Conservation (phyloP, 148 eudicot genomes). For the Linanthus parryae region DNA sequence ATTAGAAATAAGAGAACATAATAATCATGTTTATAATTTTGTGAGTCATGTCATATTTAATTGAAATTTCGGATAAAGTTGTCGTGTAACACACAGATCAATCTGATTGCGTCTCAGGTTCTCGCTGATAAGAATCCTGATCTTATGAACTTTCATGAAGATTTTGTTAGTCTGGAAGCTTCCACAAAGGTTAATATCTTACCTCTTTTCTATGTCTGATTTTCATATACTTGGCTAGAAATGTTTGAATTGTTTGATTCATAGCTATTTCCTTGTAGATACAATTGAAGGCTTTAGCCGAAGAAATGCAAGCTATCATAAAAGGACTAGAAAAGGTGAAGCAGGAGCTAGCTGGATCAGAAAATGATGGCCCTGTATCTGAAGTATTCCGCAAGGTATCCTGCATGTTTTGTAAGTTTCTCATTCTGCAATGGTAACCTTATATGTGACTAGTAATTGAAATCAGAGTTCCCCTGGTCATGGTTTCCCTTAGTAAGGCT, state of each 20-base stretch:
- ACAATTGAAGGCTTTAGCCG: constrained; percentile 94
- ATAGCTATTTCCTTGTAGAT: constrained; percentile 65
- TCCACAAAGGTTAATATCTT: constrained; percentile 61
- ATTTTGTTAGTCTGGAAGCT: constrained; percentile 70
- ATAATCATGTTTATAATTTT: too few species aligned
- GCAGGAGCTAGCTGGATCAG: constrained; percentile 81
- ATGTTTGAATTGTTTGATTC: background rate
- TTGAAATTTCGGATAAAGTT: too few species aligned
- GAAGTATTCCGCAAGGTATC: constrained; percentile 71
- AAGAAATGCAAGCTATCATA: constrained; percentile 97
- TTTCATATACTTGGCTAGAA: too few species aligned
- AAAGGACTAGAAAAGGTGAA: constrained; percentile 90
- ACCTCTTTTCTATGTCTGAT: constrained; percentile 8
- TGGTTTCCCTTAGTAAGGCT: too few species aligned
- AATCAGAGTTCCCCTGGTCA: too few species aligned
- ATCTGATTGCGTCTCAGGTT: too few species aligned
- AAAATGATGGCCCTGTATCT: constrained; percentile 91
- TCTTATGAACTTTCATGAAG: constrained; percentile 67
- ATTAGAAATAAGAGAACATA: too few species aligned
- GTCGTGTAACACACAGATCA: too few species aligned
- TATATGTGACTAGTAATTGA: too few species aligned
- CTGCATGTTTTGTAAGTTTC: background rate
- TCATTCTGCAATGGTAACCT: constrained; percentile 1
- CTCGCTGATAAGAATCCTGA: constrained; percentile 57
- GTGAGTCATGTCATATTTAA: too few species aligned